A percentile compares a stretch with the other conserved stretches of the same genome.
These are phyloP conservation scores for Suillus luteus DNA, from an alignment of 768 basidiomycete species.

Conservation along the genomic window DNA sequence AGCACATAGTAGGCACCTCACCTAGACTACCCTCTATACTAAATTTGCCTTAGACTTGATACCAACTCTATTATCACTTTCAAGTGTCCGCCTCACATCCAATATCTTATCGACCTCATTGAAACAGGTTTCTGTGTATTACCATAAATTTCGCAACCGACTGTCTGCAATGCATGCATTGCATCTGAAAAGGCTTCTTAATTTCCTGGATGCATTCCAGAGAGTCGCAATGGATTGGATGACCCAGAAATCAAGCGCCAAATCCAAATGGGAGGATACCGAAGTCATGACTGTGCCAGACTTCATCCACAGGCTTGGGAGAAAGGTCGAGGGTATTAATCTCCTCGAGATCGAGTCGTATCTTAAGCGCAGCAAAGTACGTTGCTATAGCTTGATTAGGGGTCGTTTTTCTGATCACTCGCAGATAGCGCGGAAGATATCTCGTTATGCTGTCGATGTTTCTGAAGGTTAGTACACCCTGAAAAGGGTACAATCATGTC, in stretches of 20 bases:
- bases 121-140: conserved; percentile 76
- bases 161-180: conserved; percentile 73
- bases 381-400: conserved; percentile 2
- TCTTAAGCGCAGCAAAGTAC: conserved; percentile 80
- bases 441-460: conserved; percentile 76
- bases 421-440: conserved; percentile 76
- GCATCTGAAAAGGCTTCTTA: conserved; percentile 77
- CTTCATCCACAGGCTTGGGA: conserved; percentile 66
- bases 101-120: conserved; percentile 60
- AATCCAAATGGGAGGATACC: conserved; percentile 20
- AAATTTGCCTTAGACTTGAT: conserved; percentile 65
- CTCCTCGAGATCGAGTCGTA: conserved; percentile 82
- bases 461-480: conserved; percentile 32
- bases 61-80: conserved; percentile 84
- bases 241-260: conserved; percentile 22
- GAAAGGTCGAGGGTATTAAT: conserved; percentile 74
- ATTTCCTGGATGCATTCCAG: conserved; percentile 70
- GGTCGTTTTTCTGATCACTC: conserved; percentile 1
- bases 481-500: neutral
- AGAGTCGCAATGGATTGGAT: conserved; percentile 59
- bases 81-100: conserved; percentile 67
- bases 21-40: neutral
- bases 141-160: conserved; percentile 74
- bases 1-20: conserved; percentile 78
- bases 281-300: conserved; percentile 73